Conservation (phyloP, 176 grass and related monocot genomes). For the Oryza longistaminata region DNA sequence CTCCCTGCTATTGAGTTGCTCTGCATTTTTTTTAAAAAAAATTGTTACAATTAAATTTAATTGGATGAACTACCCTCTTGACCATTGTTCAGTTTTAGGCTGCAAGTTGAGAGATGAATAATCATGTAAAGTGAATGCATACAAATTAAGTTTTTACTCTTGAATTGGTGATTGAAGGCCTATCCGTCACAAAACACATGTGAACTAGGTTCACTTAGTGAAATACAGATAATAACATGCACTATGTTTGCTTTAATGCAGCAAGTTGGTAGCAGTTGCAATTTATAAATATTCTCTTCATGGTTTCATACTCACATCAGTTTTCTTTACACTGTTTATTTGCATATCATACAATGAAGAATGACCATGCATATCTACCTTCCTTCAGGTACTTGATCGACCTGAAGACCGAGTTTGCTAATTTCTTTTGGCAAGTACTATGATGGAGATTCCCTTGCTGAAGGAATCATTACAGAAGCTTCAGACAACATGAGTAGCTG, state of each 20-base stretch:
- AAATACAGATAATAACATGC: background rate
- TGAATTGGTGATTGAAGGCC: background rate
- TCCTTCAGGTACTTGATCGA: constrained; percentile 68
- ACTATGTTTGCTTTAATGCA: background rate
- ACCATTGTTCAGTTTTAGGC: background rate
- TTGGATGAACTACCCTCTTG: background rate
- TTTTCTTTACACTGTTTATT: background rate
- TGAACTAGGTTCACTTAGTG: background rate
- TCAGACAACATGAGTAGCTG: constrained; percentile 38
- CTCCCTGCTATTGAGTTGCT: background rate
- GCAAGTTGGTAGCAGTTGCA: background rate
- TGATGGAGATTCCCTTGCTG: constrained; percentile 53
- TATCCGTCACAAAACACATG: background rate
- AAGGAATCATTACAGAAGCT: constrained; percentile 62
- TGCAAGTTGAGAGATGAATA: background rate
- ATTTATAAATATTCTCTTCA: background rate
- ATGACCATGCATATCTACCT: background rate
- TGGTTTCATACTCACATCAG: background rate
- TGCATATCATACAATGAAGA: background rate
- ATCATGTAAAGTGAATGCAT: background rate
- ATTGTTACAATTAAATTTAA: background rate
- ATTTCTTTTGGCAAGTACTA: constrained; percentile 76
- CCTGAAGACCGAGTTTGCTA: constrained; percentile 61
- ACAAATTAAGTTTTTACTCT: background rate
- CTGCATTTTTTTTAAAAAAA: background rate